Evolutionary conservation across 495 filamentous ascomycete species (phyloP).

Genomic region (Mycothermus thermophilus): DNA sequence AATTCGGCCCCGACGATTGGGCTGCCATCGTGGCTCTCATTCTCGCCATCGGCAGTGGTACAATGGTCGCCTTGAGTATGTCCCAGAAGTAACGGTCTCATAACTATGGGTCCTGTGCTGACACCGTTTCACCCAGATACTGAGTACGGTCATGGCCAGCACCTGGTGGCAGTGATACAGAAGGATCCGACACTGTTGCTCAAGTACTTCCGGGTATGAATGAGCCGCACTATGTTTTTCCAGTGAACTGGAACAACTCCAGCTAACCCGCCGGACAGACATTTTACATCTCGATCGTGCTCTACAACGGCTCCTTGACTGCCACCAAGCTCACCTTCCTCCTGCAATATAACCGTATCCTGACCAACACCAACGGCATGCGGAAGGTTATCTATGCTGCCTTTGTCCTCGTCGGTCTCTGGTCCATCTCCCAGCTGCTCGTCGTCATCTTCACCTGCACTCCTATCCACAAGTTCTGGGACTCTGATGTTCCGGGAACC

Average conservation of each 20-base stretch:
- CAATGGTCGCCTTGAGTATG: slow-evolving; percentile 13
- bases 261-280: slow-evolving; percentile 10
- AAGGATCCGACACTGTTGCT: slow-evolving; percentile 1
- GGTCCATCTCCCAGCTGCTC: slow-evolving; percentile 29
- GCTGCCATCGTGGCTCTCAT: slow-evolving; percentile 15
- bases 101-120: not conserved
- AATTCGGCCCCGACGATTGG: slow-evolving; percentile 31
- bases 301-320: slow-evolving; percentile 29
- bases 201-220: slow-evolving; percentile 14
- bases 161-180: slow-evolving; percentile 6
- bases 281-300: slow-evolving; percentile 31
- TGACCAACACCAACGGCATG: slow-evolving; percentile 17
- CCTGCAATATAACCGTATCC: slow-evolving; percentile 29
- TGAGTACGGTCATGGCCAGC: slow-evolving; percentile 13
- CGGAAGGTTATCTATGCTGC: slow-evolving; percentile 14
- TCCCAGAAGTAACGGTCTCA: not conserved
- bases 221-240: not conserved
- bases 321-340: slow-evolving; percentile 31
- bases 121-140: slow-evolving; percentile 6
- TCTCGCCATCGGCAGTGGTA: slow-evolving; percentile 14
- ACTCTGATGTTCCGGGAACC: slow-evolving; percentile 11
- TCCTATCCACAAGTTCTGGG: slow-evolving; percentile 29
- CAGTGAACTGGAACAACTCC: not conserved
- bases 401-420: slow-evolving; percentile 21
- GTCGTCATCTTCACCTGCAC: slow-evolving; percentile 26